Percentiles rank a stretch among this genome's conserved stretches.
These are phyloP conservation scores for Morella rubra DNA, from an alignment of 306 rosid genomes.

Conservation along the genomic window DNA sequence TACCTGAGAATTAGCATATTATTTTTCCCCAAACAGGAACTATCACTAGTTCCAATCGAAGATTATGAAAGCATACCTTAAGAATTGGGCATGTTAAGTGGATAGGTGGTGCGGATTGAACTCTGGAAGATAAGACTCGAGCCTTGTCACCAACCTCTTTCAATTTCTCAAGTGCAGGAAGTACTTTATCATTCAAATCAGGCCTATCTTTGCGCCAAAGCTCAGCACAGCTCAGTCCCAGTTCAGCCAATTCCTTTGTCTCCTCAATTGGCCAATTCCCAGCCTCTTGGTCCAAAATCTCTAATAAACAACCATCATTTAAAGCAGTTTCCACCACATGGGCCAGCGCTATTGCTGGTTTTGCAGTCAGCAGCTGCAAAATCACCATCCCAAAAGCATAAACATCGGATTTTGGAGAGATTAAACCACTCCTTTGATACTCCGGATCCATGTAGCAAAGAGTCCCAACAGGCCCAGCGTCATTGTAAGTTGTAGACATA, in stretches of 20 bases:
- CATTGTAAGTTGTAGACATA: slow-evolving; percentile 46
- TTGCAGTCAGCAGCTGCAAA: slow-evolving; percentile 80
- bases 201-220: slow-evolving; percentile 88
- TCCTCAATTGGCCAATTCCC: slow-evolving; percentile 88
- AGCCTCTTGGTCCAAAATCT: slow-evolving; percentile 69
- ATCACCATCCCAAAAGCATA: slow-evolving; percentile 95
- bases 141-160: slow-evolving; percentile 63
- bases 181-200: slow-evolving; percentile 62
- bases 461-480: slow-evolving; percentile 81
- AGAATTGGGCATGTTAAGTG: slow-evolving; percentile 94
- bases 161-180: slow-evolving; percentile 68
- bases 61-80: slow-evolving; percentile 49
- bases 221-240: slow-evolving; percentile 84
- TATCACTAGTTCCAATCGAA: neutral
- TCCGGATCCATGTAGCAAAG: slow-evolving; percentile 93
- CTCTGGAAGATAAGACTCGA: slow-evolving; percentile 33
- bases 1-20: neutral
- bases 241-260: slow-evolving; percentile 59
- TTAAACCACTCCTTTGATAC: slow-evolving; percentile 76
- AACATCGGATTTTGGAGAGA: slow-evolving; percentile 83
- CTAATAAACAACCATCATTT: slow-evolving; percentile 37
- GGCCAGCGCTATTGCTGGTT: slow-evolving; percentile 74
- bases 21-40: neutral
- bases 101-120: slow-evolving; percentile 62
- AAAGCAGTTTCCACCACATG: slow-evolving; percentile 81